Base-by-base conservation (phyloP, 2,329 filamentous ascomycete species). In the Cordyceps cateniannulata region DNA sequence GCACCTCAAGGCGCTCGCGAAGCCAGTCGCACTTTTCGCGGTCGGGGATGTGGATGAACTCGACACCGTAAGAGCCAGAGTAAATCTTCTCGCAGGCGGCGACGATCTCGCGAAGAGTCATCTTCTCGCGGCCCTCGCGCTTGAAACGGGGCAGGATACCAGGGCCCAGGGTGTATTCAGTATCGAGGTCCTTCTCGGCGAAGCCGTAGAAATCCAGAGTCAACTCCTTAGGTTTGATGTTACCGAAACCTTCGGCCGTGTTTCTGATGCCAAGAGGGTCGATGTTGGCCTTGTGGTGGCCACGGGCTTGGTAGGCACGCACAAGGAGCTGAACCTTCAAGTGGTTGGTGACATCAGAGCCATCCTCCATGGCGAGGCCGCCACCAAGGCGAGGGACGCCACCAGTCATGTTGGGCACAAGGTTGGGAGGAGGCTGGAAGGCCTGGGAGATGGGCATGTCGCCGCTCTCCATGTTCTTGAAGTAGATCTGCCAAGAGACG, bases 31-130 rank as follows among this genome's bases (percentile, higher is more conserved):
- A 99, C 77, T 96, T 95, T 73, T 93, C 91, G 70, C 95, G 85
- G 75, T 99, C 93, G 62, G 95, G 93, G 66, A 99, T 99, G 78
- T 99, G 95, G 72, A 99, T 98, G 78, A 97, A 99, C 77, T 99
- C 95, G 62, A 97, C 86, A 75, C 95, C 93, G 73, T 96, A 97
- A n/a, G 92, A 92, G 67, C 95, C 93, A 73, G 92, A 96, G 83
- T 99, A 99, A 70, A 96, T 90, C 74, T 87, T 89, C 79, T 99
- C 95, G 78, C 95, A 99, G 63, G 92, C 86, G 55, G 83, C 89
- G 68, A 99, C 87, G 70, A 99, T 99, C 71, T 99, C 93, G 65
- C 93, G 87, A 66, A 99, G 83, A 25, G 89, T 96, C 95, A 99
- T 98, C 83, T 96, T 98, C 71, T 95, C 89, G 67, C 91, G 89